These are phyloP conservation scores for Lepidium africanum DNA, from an alignment of 345 rosid genomes.

Conservation along the genomic window DNA sequence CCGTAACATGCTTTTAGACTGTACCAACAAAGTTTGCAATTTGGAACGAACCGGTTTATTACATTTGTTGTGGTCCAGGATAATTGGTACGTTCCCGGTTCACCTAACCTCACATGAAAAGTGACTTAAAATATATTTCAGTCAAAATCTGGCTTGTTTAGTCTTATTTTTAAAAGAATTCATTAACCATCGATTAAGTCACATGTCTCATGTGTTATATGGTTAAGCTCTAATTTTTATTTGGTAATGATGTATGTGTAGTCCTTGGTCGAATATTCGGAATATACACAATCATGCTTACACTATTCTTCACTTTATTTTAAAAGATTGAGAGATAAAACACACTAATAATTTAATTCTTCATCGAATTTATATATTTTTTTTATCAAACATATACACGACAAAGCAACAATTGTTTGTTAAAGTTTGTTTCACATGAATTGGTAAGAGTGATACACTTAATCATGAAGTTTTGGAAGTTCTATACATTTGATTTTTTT, in stretches of 20 bases:
- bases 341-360: not conserved
- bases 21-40: not conserved
- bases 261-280: slow-evolving; percentile 20
- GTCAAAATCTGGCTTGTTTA: not conserved
- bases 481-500: not conserved
- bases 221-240: not conserved
- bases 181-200: not conserved
- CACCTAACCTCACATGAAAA: slow-evolving; percentile 3
- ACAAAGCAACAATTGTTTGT: not conserved
- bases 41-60: not conserved
- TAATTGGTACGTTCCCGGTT: slow-evolving; percentile 7
- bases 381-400: not conserved
- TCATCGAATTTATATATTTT: not conserved
- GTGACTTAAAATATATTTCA: not conserved
- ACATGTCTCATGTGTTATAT: not conserved
- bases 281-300: not conserved
- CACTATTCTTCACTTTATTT: slow-evolving; percentile 7
- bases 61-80: not conserved
- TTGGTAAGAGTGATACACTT: not conserved
- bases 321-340: not conserved
- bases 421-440: not conserved
- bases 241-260: not conserved
- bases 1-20: not conserved
- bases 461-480: not conserved
- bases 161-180: not conserved